Evolutionary conservation across 78 protist species (phyloP).

Genomic region (Mantamonas sphyraenae): DNA sequence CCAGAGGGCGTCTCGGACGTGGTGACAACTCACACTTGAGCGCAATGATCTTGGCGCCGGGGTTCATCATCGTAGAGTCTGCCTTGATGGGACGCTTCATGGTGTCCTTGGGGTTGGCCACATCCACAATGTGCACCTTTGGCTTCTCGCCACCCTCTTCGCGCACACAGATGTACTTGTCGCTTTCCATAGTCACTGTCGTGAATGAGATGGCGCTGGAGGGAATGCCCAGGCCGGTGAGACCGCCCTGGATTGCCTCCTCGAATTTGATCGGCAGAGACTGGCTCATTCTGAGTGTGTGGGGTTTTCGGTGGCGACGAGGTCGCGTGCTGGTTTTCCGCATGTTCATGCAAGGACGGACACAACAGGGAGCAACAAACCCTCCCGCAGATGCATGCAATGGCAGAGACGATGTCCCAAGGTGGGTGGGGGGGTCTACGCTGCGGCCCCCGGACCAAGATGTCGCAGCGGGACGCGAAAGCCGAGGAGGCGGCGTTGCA

Average conservation of each 20-base stretch:
- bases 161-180: slow-evolving; percentile 87
- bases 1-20: too few relatives aligned
- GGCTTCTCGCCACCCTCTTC: slow-evolving; percentile 60
- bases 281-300: too few relatives aligned
- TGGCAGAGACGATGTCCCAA: too few relatives aligned
- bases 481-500: too few relatives aligned
- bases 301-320: too few relatives aligned
- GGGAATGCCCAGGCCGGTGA: slow-evolving; percentile 58
- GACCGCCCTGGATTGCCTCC: slow-evolving; percentile 19
- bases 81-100: slow-evolving; percentile 76
- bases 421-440: too few relatives aligned
- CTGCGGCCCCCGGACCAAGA: too few relatives aligned
- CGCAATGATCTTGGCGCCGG: slow-evolving; percentile 86
- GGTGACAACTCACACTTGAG: slow-evolving; percentile 67
- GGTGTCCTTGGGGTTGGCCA: slow-evolving; percentile 58
- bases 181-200: slow-evolving; percentile 88
- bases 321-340: too few relatives aligned
- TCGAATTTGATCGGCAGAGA: not conserved
- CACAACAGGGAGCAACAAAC: too few relatives aligned
- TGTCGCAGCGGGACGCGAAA: too few relatives aligned
- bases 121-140: slow-evolving; percentile 77
- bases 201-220: slow-evolving; percentile 62
- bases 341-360: too few relatives aligned
- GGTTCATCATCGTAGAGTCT: slow-evolving; percentile 95
- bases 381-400: too few relatives aligned